Evolutionary conservation across 179 eudicot genomes (phyloP), one percentile per base, ranked within the genome.

Genomic region (Sideroxylon spinosum): DNA sequence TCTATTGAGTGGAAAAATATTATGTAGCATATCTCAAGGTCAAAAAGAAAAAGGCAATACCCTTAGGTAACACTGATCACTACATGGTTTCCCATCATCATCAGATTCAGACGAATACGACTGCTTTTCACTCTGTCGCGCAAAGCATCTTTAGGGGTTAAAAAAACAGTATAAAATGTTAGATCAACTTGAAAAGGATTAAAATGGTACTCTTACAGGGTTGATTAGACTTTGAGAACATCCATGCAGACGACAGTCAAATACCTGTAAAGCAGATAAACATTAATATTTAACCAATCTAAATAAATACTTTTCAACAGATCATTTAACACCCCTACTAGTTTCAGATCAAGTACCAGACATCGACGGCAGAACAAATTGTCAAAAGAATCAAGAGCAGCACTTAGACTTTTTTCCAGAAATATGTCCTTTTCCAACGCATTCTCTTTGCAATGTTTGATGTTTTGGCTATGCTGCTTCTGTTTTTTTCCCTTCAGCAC

Each of bases 291-390:
- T 11, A 70, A 72, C 22, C 68, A 68, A 75, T 69, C 60, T 6
- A 76, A 20, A 32, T 8, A 71, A 28, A 16, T 29, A 65, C 52
- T n/a, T n/a, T 14, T 1, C 23, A 50, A 26, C 13, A 50, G n/a
- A 59, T 3, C 13, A 60, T 0, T 29, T 37, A 71, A 57, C 16
- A n/a, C n/a, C 44, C 60, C 26, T 4, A 46, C 26, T 14, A 37
- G 55, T 65, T 64, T 20, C 52, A 63, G 77, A 73, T 73, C 81
- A 70, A 62, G 71, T 88, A 95, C 99, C 97, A 95, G 86, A 88
- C 99, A 95, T 49, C 97, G 98, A 60, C 99, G 99, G 71, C 99
- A 95, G 81, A 95, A 95, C 76, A 93, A 91, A 83, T 85, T 89
- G 85, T 95, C 97, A 78, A 95, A 84, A 70, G 99, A 93, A 88